phyloP scores from a whole-genome alignment of 306 rosid genomes.

The Hippophae rhamnoides region DNA sequence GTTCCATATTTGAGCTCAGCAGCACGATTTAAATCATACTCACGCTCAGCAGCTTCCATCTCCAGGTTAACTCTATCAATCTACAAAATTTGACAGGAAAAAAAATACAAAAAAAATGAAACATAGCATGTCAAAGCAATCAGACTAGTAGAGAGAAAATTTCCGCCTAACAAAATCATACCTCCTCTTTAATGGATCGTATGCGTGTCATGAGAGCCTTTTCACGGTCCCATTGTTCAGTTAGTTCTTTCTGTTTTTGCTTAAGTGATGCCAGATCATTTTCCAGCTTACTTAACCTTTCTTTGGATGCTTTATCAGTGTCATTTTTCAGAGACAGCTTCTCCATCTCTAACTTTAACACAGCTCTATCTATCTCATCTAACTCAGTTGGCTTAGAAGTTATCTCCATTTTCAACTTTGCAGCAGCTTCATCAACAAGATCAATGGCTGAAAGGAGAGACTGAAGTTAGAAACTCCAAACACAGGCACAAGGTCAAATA shows the following conservation, averaged over 20 bases:
- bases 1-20: conserved; percentile 98
- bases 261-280: conserved; percentile 62
- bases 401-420: conserved; percentile 93
- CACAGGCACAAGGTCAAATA: neutral
- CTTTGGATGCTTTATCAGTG: conserved; percentile 86
- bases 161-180: conserved; percentile 12
- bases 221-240: conserved; percentile 80
- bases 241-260: conserved; percentile 67
- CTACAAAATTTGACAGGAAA: conserved; percentile 30
- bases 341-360: conserved; percentile 96
- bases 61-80: conserved; percentile 94
- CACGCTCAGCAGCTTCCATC: conserved; percentile 96
- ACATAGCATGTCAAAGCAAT: neutral
- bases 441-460: conserved; percentile 68
- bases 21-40: conserved; percentile 81
- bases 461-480: conserved; percentile 8
- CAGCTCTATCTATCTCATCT: conserved; percentile 81
- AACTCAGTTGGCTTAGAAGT: conserved; percentile 94
- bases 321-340: conserved; percentile 81
- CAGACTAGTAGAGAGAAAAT: neutral
- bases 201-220: conserved; percentile 69
- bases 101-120: neutral
- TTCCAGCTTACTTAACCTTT: conserved; percentile 80
- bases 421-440: conserved; percentile 98
- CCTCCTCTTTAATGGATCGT: conserved; percentile 92